Evolutionary conservation across 257 asterid genomes (phyloP), one percentile per base, ranked within the genome.

Genomic region (Solanum dulcamara): DNA sequence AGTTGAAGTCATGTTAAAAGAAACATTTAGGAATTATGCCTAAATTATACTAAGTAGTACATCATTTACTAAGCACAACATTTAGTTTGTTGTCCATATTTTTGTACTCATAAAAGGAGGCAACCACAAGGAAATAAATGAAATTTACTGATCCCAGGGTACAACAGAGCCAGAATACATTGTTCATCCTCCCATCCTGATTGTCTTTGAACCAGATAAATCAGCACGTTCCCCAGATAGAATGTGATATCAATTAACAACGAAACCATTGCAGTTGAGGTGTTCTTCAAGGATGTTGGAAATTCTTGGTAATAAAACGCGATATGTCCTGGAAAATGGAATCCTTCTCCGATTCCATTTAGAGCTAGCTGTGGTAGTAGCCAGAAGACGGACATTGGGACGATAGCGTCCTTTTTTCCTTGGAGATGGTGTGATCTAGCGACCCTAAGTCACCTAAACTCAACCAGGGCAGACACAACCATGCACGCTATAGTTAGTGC

Each of bases 151-250:
- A 91, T 75, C 93, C 97, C 12, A 92, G 46, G 1, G 83, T 64
- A 86, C 93, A 89, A 33, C 91, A 92, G 17, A 86, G 30, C 98
- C 98, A 94, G 40, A 88, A 94, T 81, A 94, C 91, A 80, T 92
- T 89, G 86, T 93, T 95, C n/a, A 92, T 81, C 89, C 97, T 90
- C 83, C 98, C 98, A 32, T 9, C 86, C 88, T 1, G 96, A 84
- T 1, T 85, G 82, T 57, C 86, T 87, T 6, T 85, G 86, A 12
- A 93, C 86, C 35, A 91, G 67, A 88, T 90, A 86, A 18, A 90
- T 85, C 59, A 85, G 48, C 7, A 71, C 85, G 32, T 81, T 88
- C 24, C 92, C 86, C 15, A 90, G 7, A 64, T 90, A 90, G 32
- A 64, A 90, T 1, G 89, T 84, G 10, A 89, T 66, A 0, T 87